These are phyloP conservation scores for Leccinum imitatum DNA, from an alignment of 768 basidiomycete genomes.

Conservation along the genomic window DNA sequence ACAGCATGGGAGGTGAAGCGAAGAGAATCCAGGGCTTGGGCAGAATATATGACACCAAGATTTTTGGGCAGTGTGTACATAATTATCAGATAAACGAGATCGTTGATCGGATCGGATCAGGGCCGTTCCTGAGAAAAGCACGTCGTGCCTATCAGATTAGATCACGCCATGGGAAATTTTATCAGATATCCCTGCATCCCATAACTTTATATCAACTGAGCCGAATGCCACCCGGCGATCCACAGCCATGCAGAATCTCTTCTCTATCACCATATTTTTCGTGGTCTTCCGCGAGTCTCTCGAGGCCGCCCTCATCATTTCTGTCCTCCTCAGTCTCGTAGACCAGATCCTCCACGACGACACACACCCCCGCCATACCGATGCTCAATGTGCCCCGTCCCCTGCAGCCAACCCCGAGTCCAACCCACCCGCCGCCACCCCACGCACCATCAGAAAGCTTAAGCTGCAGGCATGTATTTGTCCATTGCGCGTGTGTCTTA, in stretches of 20 bases:
- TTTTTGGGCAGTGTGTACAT: neutral
- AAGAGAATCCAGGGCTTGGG: too few relatives aligned
- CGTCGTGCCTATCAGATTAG: slow-evolving; percentile 3
- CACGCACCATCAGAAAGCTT: slow-evolving; percentile 62
- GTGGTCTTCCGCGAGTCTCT: slow-evolving; percentile 95
- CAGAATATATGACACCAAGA: neutral
- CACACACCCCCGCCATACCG: neutral
- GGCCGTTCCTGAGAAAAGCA: neutral
- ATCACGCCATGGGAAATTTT: neutral
- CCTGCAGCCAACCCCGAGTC: slow-evolving; percentile 12
- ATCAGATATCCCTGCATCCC: slow-evolving; percentile 4
- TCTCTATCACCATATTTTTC: slow-evolving; percentile 93
- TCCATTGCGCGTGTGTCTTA: neutral
- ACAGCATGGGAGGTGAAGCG: slow-evolving; percentile 5
- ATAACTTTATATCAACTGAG: neutral
- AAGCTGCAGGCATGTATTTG: slow-evolving; percentile 54
- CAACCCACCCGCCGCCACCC: slow-evolving; percentile 33
- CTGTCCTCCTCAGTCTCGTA: slow-evolving; percentile 88
- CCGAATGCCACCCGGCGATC: neutral
- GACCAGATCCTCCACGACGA: slow-evolving; percentile 67
- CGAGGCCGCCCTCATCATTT: slow-evolving; percentile 90
- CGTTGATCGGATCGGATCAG: neutral
- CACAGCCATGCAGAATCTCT: slow-evolving; percentile 48
- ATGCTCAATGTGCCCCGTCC: neutral
- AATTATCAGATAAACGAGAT: slow-evolving; percentile 10